Evolutionary conservation across 2,329 filamentous ascomycete species (phyloP).

Genomic region (Aspergillus caelatus): DNA sequence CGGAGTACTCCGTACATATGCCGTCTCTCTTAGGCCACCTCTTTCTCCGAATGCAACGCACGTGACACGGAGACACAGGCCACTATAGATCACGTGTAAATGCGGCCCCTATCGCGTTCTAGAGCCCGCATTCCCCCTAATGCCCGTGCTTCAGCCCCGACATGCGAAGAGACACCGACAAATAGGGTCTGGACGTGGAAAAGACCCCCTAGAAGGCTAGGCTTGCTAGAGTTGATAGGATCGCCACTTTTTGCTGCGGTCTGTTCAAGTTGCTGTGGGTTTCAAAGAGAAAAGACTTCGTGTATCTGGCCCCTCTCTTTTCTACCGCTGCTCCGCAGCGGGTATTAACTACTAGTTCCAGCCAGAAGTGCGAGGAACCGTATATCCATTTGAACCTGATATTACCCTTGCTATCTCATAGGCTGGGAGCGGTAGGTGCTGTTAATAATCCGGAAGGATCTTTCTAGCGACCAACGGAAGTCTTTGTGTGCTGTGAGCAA

Average conservation of each 20-base stretch:
- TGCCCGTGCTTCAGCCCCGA: slow-evolving; percentile 22
- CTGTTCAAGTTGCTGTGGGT: slow-evolving; percentile 7
- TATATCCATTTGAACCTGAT: slow-evolving; percentile 1
- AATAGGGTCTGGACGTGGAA: slow-evolving; percentile 8
- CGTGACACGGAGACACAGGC: slow-evolving; percentile 9
- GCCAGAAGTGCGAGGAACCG: slow-evolving; percentile 22
- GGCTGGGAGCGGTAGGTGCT: neutral
- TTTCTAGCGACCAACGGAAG: slow-evolving; percentile 4
- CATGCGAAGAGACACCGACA: slow-evolving; percentile 14
- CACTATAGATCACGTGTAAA: slow-evolving; percentile 16
- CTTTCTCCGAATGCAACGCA: slow-evolving; percentile 1
- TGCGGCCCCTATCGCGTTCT: slow-evolving; percentile 23
- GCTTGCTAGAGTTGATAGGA: slow-evolving; percentile 13
- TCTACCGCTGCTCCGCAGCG: slow-evolving; percentile 27
- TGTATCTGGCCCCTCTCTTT: slow-evolving; percentile 15
- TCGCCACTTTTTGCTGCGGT: neutral
- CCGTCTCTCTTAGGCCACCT: neutral
- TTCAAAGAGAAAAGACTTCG: slow-evolving; percentile 13
- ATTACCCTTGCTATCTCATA: neutral
- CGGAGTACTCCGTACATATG: neutral
- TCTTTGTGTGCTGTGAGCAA: slow-evolving; percentile 12
- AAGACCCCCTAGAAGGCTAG: slow-evolving; percentile 10
- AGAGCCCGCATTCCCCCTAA: slow-evolving; percentile 23
- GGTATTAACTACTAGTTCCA: slow-evolving; percentile 18
- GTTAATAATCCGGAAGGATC: neutral